phyloP scores from a whole-genome alignment of 2,329 filamentous ascomycete species.

The Fusarium sp. region DNA sequence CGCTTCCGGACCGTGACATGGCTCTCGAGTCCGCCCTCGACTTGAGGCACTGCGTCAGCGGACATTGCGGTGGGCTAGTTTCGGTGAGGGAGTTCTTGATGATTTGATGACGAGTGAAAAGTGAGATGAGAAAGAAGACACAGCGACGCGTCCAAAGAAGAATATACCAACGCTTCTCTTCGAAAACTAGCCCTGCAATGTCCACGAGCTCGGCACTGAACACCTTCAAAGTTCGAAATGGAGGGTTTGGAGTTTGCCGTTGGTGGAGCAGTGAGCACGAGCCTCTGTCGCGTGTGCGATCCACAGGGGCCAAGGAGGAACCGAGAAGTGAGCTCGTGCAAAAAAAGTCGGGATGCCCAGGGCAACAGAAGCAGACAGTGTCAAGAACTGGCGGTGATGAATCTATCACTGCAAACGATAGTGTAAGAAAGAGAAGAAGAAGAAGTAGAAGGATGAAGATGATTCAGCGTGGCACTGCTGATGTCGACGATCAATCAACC shows the following conservation, averaged over 20 bases:
- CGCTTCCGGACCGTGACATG: slow-evolving; percentile 65
- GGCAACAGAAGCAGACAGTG: not conserved
- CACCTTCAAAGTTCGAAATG: slow-evolving; percentile 29
- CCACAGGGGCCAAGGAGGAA: slow-evolving; percentile 36
- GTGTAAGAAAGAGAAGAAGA: slow-evolving; percentile 15
- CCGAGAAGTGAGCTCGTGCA: slow-evolving; percentile 30
- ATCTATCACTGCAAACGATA: not conserved
- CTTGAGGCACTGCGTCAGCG: slow-evolving; percentile 29
- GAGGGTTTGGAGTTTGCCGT: slow-evolving; percentile 35
- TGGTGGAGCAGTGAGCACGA: slow-evolving; percentile 42
- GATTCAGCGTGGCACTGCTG: slow-evolving; percentile 17
- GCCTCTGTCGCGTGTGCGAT: slow-evolving; percentile 39
- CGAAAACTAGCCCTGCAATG: slow-evolving; percentile 41
- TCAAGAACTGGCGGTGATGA: not conserved
- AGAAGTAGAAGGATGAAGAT: slow-evolving; percentile 3
- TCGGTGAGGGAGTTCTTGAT: slow-evolving; percentile 26
- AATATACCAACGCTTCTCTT: slow-evolving; percentile 12
- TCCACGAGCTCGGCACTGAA: slow-evolving; percentile 29
- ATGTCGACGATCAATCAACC: slow-evolving; percentile 36
- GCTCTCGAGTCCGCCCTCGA: slow-evolving; percentile 47
- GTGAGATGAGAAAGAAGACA: not conserved
- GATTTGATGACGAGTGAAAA: not conserved
- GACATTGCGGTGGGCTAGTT: slow-evolving; percentile 39
- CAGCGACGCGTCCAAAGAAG: not conserved
- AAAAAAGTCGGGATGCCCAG: not conserved